Evolutionary conservation across 306 rosid species (phyloP).

Genomic region (Lathyrus sativus): DNA sequence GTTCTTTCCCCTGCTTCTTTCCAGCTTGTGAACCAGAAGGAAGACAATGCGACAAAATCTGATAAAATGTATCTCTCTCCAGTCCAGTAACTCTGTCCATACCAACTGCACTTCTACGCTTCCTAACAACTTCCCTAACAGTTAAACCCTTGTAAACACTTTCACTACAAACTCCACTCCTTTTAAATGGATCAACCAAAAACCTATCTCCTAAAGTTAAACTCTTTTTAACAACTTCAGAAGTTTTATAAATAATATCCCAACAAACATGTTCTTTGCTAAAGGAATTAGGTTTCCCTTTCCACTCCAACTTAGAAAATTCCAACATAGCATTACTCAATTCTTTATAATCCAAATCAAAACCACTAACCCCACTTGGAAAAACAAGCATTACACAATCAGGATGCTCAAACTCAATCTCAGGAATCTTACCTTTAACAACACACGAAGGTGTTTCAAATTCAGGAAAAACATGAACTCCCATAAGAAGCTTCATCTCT

Average conservation of each 20-base stretch:
- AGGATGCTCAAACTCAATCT: slow-evolving; percentile 88
- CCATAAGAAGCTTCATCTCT: slow-evolving; percentile 82
- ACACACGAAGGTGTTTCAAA: slow-evolving; percentile 63
- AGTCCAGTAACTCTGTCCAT: slow-evolving; percentile 81
- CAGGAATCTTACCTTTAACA: slow-evolving; percentile 72
- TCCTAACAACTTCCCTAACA: slow-evolving; percentile 76
- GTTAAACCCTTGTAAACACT: slow-evolving; percentile 56
- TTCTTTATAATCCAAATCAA: slow-evolving; percentile 61
- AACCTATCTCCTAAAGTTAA: slow-evolving; percentile 41
- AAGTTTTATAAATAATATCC: slow-evolving; percentile 80
- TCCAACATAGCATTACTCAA: slow-evolving; percentile 58
- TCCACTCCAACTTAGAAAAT: slow-evolving; percentile 69
- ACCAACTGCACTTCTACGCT: slow-evolving; percentile 91
- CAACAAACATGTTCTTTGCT: slow-evolving; percentile 92
- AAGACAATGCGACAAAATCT: slow-evolving; percentile 82
- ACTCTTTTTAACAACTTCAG: slow-evolving; percentile 74
- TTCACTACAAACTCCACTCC: slow-evolving; percentile 60
- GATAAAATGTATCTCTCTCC: slow-evolving; percentile 72
- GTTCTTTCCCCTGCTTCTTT: slow-evolving; percentile 56
- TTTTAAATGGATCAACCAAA: slow-evolving; percentile 57
- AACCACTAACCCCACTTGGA: slow-evolving; percentile 52
- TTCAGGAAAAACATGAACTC: slow-evolving; percentile 59
- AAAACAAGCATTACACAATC: slow-evolving; percentile 82
- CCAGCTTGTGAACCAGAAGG: slow-evolving; percentile 70
- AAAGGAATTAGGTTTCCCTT: slow-evolving; percentile 72